Conservation (phyloP, 176 grass and related monocot genomes). For the Olyra latifolia region DNA sequence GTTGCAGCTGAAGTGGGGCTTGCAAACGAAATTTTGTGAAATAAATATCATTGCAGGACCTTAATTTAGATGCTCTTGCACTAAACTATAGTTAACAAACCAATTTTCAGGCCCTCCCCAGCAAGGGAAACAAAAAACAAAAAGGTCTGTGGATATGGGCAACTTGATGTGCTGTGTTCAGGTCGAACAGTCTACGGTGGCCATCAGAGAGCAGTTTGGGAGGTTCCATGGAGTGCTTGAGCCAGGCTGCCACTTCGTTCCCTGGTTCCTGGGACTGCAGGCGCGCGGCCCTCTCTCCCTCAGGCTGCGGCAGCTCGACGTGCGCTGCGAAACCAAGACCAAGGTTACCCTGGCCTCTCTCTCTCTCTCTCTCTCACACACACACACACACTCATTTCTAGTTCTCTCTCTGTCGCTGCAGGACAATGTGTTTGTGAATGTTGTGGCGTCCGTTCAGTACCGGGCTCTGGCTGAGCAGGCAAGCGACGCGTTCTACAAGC, state of each 20-base stretch:
- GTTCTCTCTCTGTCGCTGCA: conserved; percentile 11
- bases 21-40: neutral
- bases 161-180: conserved; percentile 39
- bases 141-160: conserved; percentile 10
- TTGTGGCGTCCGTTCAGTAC: conserved; percentile 87
- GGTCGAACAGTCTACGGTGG: conserved; percentile 48
- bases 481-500: conserved; percentile 79
- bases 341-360: conserved; percentile 10
- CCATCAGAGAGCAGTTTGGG: conserved; percentile 47
- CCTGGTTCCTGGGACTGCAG: conserved; percentile 21
- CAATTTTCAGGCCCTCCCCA: neutral
- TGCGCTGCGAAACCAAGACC: conserved; percentile 69
- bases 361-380: too few species aligned
- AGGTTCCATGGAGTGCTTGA: conserved; percentile 48
- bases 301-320: conserved; percentile 63
- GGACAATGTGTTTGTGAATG: conserved; percentile 94
- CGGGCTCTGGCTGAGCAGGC: conserved; percentile 67
- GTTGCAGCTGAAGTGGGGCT: neutral
- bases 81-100: neutral
- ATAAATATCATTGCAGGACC: neutral
- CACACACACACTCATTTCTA: too few species aligned
- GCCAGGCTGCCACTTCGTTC: conserved; percentile 54
- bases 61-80: neutral
- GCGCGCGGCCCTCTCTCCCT: conserved; percentile 49
- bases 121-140: neutral